Percentiles rank a stretch among this genome's conserved stretches.
phyloP scores from a whole-genome alignment of 352 stramenopile genomes.

The Pythium chondricola region DNA sequence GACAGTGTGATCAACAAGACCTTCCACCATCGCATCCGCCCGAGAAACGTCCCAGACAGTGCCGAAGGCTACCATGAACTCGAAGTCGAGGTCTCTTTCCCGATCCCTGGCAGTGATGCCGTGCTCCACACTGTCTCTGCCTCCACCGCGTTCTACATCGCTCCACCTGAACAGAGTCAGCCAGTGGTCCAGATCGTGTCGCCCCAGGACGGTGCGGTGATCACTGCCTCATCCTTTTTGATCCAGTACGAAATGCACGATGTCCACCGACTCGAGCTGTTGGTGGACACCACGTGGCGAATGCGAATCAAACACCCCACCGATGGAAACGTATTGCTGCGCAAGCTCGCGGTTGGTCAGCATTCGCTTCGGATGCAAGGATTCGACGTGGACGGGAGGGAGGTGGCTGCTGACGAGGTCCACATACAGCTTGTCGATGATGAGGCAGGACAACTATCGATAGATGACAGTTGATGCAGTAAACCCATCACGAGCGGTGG shows the following conservation, averaged over 20 bases:
- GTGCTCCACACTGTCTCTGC: slow-evolving; percentile 24
- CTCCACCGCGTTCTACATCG: slow-evolving; percentile 19
- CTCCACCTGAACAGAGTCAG: slow-evolving; percentile 1
- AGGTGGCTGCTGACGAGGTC: neutral
- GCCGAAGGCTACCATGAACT: slow-evolving; percentile 10
- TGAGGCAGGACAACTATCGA: neutral
- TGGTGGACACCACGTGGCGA: slow-evolving; percentile 22
- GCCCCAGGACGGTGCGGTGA: slow-evolving; percentile 19
- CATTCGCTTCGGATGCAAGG: slow-evolving; percentile 29
- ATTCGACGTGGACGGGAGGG: neutral
- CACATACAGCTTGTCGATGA: neutral
- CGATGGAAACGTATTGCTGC: slow-evolving; percentile 39
- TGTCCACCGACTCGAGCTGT: slow-evolving; percentile 23
- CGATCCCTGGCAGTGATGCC: slow-evolving; percentile 30
- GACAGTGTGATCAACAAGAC: slow-evolving; percentile 12
- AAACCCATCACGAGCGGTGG: too few relatives aligned
- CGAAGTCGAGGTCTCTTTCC: slow-evolving; percentile 29
- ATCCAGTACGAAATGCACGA: slow-evolving; percentile 35
- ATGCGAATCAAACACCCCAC: slow-evolving; percentile 25
- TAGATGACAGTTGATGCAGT: neutral
- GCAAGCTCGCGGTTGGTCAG: slow-evolving; percentile 21
- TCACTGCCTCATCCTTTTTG: slow-evolving; percentile 19
- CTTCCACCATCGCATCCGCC: slow-evolving; percentile 12
- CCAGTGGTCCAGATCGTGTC: slow-evolving; percentile 19
- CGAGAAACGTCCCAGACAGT: slow-evolving; percentile 1